Base-by-base conservation (phyloP, 805 yeast genomes). In the Tetrapisispora fleetii region DNA sequence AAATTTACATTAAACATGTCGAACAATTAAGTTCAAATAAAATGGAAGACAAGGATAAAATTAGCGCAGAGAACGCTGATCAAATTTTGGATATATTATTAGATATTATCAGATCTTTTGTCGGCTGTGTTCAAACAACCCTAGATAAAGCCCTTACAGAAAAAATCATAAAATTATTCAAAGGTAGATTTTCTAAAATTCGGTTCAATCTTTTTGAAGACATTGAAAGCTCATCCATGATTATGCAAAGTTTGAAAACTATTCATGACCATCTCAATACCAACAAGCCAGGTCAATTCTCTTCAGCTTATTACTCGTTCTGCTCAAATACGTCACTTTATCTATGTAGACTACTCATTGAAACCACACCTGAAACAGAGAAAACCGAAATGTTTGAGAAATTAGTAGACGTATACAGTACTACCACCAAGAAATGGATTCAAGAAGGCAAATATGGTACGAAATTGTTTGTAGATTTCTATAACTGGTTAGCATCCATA, bases 401-500 rank as follows among this genome's bases (percentile, higher is more conserved):
- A 22, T 69, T 87, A 24, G 68, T 80, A 40, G 80, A 77, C 44
- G 53, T 80, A 13, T 89, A 89, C 64, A 57, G 76, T 5, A 63
- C 60, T 0, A 67, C 83, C 11, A 56, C 87, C 63, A 76, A 78
- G 53, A 56, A 58, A 18, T 89, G 96, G 96, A 74, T 80, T 43
- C 16, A 21, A 9, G 38, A 43, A 14, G 38, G 37, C 30, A 63
- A 59, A 49, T 61, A 58, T 47, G 57, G 58, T n/a, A 46, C 56
- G 3, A 57, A 51, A 37, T 28, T 85, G 58, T 88, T 85, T 61
- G 75, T 80, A 54, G 96, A 89, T 57, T 78, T 87, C 52, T 75
- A 85, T 59, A 88, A 88, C 67, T 90, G 93, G 90, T 61, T 84
- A 40, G 74, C 73, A 53, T 69, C 84, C n/a, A 74, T 75, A 57